Conservation (phyloP, 1,139 yeast genomes). For the Suhomyces anneliseae region DNA sequence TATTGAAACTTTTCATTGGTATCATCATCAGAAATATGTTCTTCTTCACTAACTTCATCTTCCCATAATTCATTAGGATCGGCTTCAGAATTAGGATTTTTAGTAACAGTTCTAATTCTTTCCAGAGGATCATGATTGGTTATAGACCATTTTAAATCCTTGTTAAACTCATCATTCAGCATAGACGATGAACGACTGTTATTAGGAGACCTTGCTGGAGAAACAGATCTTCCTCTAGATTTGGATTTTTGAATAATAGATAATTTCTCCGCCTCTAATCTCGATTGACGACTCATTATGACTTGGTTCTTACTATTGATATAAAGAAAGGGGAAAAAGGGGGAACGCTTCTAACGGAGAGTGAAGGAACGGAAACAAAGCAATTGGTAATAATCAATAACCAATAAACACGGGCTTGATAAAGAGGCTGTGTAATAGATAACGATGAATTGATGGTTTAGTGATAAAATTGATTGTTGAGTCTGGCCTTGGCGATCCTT, state of each 20-base stretch:
- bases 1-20: constrained; percentile 56
- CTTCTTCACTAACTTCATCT: constrained; percentile 59
- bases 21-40: constrained; percentile 65
- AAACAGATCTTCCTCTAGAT: constrained; percentile 41
- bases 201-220: constrained; percentile 34
- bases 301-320: background rate
- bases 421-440: background rate
- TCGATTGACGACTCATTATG: constrained; percentile 36
- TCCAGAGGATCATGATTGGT: constrained; percentile 62
- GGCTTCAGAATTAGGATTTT: constrained; percentile 18
- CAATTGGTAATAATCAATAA: too few relatives aligned
- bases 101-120: constrained; percentile 23
- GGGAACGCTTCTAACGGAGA: too few relatives aligned
- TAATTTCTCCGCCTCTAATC: constrained; percentile 46
- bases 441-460: background rate
- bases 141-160: constrained; percentile 49
- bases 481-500: background rate
- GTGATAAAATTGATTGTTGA: background rate
- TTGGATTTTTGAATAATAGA: constrained; percentile 42
- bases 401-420: too few relatives aligned
- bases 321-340: background rate
- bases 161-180: constrained; percentile 37
- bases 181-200: constrained; percentile 39
- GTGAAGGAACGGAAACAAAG: too few relatives aligned
- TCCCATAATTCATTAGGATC: constrained; percentile 32